Percentiles rank a stretch among this genome's conserved stretches.
These are phyloP conservation scores for Yarrowia sp. DNA, from an alignment of 805 yeast species.

Conservation along the genomic window DNA sequence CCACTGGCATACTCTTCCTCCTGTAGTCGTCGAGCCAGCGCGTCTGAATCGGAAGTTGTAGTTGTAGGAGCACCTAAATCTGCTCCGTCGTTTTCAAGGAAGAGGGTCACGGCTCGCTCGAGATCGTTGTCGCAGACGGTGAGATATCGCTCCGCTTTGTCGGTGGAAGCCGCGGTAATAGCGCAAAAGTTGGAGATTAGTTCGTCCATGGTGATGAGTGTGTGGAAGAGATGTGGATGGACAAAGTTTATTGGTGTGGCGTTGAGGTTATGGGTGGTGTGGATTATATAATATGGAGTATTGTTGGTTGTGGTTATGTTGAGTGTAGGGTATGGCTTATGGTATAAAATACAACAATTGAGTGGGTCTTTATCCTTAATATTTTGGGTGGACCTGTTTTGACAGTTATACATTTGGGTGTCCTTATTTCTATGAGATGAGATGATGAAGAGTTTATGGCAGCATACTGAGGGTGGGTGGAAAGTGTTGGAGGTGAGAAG, in stretches of 20 bases:
- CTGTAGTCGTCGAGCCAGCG: conserved; percentile 35
- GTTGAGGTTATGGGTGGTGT: background rate
- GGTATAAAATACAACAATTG: too few relatives aligned
- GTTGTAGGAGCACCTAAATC: conserved; percentile 33
- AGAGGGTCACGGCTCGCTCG: conserved; percentile 81
- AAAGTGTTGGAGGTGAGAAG: background rate
- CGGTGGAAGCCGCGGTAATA: conserved; percentile 72
- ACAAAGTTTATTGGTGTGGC: too few relatives aligned
- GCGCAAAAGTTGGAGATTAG: conserved; percentile 71
- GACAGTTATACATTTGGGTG: too few relatives aligned
- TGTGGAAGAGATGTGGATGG: background rate
- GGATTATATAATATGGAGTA: background rate
- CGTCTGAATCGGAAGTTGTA: background rate
- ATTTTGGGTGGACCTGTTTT: too few relatives aligned
- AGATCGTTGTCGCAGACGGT: conserved; percentile 75
- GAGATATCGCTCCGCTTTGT: conserved; percentile 69
- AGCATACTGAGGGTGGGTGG: background rate
- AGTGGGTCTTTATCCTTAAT: too few relatives aligned
- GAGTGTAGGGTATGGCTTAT: too few relatives aligned
- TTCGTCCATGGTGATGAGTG: conserved; percentile 30
- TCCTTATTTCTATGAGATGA: too few relatives aligned
- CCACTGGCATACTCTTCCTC: conserved; percentile 35
- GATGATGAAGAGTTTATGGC: too few relatives aligned
- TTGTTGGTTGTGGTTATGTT: too few relatives aligned
- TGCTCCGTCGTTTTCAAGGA: conserved; percentile 56